Base-by-base conservation (phyloP, 305 asterid genomes). In the Rubia peregrina region DNA sequence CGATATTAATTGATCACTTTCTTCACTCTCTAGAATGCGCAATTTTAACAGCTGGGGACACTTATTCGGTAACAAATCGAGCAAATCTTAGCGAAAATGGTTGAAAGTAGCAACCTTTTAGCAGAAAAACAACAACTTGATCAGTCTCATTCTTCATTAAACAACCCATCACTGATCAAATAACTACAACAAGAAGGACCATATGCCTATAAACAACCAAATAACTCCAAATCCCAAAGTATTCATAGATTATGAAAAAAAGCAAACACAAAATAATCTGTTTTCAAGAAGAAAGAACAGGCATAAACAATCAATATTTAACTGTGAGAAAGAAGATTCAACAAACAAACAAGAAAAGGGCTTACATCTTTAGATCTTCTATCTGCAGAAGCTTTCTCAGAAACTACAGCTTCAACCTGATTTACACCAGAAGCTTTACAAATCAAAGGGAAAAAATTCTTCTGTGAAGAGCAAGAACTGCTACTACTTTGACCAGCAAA, bases 311-410 rank as follows among this genome's bases (percentile, higher is more conserved):
- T 9, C 59, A n/a, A n/a, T n/a, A 33, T 33, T 33, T 3, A 36
- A 8, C 14, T 6, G 41, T 2, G 19, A 30, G 26, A 53, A 57
- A 26, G 19, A 57, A 21, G 7, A 57, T 7, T 57, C 33, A 19
- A 19, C 14, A 60, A 12, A 60, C 38, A 57, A 6, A 69, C 19
- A 40, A 65, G 17, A 64, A 64, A 64, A 41, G 64, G 36, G 30
- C 83, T 79, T 79, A 84, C 88, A 69, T 63, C 71, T 12, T 61
- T 68, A 30, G 80, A 71, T 62, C 61, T 71, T 75, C 22, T 74
- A 24, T 44, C 26, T 21, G 67, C 68, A 22, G 71, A 73, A 73
- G 61, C 48, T 66, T 73, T 70, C 63, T 71, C 61, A 14, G 80
- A 46, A 17, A 74, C 65, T 24, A 74, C 77, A 69, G 78, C 68